phyloP scores from a whole-genome alignment of 192 early-diverging fungal species.

The Rhizophagus sp. region DNA sequence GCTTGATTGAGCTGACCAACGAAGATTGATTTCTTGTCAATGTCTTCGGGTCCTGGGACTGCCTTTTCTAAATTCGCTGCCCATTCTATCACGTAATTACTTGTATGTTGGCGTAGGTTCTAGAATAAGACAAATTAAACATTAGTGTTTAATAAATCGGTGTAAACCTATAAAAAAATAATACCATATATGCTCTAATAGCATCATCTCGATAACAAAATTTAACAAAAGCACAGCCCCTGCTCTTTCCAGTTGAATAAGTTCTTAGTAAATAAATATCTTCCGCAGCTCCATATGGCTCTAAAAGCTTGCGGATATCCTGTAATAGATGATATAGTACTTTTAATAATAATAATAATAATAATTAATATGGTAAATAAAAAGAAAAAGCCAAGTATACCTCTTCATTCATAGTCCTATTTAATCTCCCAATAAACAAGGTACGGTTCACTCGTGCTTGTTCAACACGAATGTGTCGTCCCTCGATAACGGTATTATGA shows the following conservation, averaged over 20 bases:
- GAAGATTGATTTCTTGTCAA: constrained; percentile 62
- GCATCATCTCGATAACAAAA: constrained; percentile 73
- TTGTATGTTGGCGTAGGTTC: constrained; percentile 41
- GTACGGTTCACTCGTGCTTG: constrained; percentile 77
- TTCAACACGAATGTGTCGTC: constrained; percentile 74
- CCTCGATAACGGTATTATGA: constrained; percentile 65
- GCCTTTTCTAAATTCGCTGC: constrained; percentile 47
- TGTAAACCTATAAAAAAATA: neutral
- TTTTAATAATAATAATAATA: neutral
- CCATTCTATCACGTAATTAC: constrained; percentile 66
- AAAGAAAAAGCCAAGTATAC: constrained; percentile 26
- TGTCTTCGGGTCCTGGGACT: constrained; percentile 44
- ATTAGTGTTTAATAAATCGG: neutral
- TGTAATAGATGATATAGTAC: neutral
- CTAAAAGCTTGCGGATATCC: constrained; percentile 45
- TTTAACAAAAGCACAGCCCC: constrained; percentile 69
- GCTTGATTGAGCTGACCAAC: constrained; percentile 64
- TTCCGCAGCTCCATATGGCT: constrained; percentile 62
- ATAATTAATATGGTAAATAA: neutral
- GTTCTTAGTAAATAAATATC: constrained; percentile 58
- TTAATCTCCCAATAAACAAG: constrained; percentile 57
- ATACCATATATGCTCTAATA: constrained; percentile 62
- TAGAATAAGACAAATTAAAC: neutral
- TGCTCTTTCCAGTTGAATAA: constrained; percentile 39
- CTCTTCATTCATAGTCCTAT: constrained; percentile 41